Base-by-base conservation (phyloP, 164 flowering plant species). In the Macadamia tetraphylla region DNA sequence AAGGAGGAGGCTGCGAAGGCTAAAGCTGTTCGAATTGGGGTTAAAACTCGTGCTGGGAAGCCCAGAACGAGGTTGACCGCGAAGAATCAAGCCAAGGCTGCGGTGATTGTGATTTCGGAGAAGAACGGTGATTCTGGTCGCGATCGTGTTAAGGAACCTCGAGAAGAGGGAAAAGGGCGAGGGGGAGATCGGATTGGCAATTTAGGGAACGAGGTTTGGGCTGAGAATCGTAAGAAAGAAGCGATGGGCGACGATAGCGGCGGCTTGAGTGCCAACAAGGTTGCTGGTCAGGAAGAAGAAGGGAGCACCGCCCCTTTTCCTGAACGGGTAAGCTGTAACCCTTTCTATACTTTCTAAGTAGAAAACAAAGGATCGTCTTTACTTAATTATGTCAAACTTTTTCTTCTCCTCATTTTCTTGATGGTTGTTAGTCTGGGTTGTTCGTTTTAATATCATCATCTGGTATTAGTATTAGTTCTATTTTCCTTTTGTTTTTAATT, bases 181-280 rank as follows among this genome's bases (percentile, higher is more conserved):
- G 67, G 32, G 58, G 60, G 43, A 61, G 67, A n/a, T 46, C 48
- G 64, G 63, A 55, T n/a, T 40, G 23, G 18, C 17, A 58, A 40
- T 23, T 51, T 12, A 58, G 44, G 66, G 67, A 69, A 40, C 58
- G 69, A 60, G 30, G 18, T 64, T 35, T 62, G 18, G 12, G 67
- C 30, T 1, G 65, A 14, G 70, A 55, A 63, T 60, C 56, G 29
- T 15, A 52, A 52, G 60, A 67, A 73, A 32, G 81, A 49, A 11
- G 69, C 32, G 69, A 81, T 83, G 86, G 87, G 63, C 6, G 88
- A 83, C 57, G 87, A 81, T 17, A 87, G 89, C 56, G 91, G 93
- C 15, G 93, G 94, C 9, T 74, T 87, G 77, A 88, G 91, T 68
- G 87, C 90, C 48, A 88, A 87, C 66, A 88, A 85, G 77, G 90